Conservation (phyloP, 179 eudicot genomes). For the Spinacia oleracea region DNA sequence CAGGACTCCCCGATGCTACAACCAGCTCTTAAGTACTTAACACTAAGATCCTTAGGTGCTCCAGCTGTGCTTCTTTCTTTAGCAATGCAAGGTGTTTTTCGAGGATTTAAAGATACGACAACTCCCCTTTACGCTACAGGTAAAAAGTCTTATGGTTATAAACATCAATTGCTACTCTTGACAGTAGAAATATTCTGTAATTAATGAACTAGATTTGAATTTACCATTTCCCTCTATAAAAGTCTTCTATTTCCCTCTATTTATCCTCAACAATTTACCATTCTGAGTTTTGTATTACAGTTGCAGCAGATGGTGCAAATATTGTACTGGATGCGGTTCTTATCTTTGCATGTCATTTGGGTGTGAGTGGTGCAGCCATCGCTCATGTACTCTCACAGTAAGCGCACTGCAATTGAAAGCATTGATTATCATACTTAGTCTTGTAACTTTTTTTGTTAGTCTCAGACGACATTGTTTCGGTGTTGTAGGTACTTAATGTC, state of each 20-base stretch:
- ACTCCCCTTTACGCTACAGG: slow-evolving; percentile 98
- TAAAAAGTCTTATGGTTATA: slow-evolving; percentile 10
- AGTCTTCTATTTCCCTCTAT: background rate
- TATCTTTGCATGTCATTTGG: slow-evolving; percentile 68
- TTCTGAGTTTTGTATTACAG: slow-evolving; percentile 33
- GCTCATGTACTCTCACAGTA: slow-evolving; percentile 99
- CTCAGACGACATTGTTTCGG: background rate
- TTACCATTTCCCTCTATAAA: background rate
- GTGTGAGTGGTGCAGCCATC: slow-evolving; percentile 95
- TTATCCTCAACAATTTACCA: too few relatives aligned
- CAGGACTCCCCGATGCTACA: slow-evolving; percentile 86
- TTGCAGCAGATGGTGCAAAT: slow-evolving; percentile 77
- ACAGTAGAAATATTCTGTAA: too few relatives aligned
- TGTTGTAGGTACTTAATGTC: slow-evolving; percentile 70
- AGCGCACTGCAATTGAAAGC: slow-evolving; percentile 27
- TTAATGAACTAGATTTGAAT: background rate
- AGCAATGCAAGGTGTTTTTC: slow-evolving; percentile 97
- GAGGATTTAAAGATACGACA: slow-evolving; percentile 94
- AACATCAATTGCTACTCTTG: background rate
- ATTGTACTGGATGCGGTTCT: slow-evolving; percentile 86
- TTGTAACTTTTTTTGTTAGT: background rate
- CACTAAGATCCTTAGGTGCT: slow-evolving; percentile 78
- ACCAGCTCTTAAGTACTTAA: slow-evolving; percentile 78
- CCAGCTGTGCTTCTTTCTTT: slow-evolving; percentile 98
- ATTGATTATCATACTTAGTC: background rate